A percentile compares a stretch with the other conserved stretches of the same genome.
These are phyloP conservation scores for Clarkia xantiana DNA, from an alignment of 345 rosid species.

Conservation along the genomic window DNA sequence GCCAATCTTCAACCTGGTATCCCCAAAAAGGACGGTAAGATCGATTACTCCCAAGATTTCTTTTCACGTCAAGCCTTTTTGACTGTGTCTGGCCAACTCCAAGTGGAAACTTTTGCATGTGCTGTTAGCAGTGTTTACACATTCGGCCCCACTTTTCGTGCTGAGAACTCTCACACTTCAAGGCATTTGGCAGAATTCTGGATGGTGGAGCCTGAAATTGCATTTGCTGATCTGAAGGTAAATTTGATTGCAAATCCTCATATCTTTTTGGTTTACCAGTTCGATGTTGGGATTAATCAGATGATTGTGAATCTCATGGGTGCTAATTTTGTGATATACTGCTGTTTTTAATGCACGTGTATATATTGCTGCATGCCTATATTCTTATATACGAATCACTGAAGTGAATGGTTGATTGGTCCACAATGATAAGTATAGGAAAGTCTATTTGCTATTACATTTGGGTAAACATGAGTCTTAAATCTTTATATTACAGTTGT, in stretches of 20 bases:
- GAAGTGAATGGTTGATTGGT: too few relatives aligned
- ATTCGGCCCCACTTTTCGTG: conserved; percentile 93
- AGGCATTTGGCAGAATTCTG: conserved; percentile 98
- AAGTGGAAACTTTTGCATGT: conserved; percentile 83
- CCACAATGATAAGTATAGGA: too few relatives aligned
- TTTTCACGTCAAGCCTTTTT: conserved; percentile 89
- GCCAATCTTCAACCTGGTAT: conserved; percentile 64
- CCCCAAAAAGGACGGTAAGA: conserved; percentile 59
- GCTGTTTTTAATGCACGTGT: too few relatives aligned
- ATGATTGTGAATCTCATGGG: too few relatives aligned
- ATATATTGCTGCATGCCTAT: too few relatives aligned
- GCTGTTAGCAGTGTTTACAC: conserved; percentile 74
- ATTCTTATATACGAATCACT: too few relatives aligned
- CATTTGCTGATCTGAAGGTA: conserved; percentile 83
- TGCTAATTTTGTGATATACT: too few relatives aligned
- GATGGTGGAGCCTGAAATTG: conserved; percentile 98
- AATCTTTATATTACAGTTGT: too few relatives aligned
- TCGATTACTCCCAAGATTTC: conserved; percentile 62
- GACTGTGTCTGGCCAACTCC: conserved; percentile 90
- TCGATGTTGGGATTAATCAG: too few relatives aligned
- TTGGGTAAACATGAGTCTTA: too few relatives aligned
- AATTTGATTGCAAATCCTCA: neutral
- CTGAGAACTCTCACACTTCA: conserved; percentile 88
- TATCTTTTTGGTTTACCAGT: too few relatives aligned
- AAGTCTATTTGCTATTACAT: too few relatives aligned